phyloP scores from a whole-genome alignment of 257 asterid species.

The Capsicum baccatum region DNA sequence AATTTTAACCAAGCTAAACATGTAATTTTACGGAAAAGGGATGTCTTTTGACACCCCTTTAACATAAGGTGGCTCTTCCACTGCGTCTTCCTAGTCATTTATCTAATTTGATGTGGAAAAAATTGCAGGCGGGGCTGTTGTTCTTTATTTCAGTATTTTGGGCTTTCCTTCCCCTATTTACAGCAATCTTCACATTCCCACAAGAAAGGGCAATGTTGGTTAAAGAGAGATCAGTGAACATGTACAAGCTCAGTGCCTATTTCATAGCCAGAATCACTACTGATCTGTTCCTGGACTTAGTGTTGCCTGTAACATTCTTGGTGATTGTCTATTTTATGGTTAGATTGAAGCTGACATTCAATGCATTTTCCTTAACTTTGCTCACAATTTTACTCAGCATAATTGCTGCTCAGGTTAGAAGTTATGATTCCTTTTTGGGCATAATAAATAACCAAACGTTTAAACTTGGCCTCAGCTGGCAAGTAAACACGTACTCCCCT shows the following conservation, averaged over 20 bases:
- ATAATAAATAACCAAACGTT: too few relatives aligned
- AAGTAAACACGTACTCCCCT: too few relatives aligned
- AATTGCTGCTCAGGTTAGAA: conserved; percentile 52
- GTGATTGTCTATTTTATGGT: conserved; percentile 51
- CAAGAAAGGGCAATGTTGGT: conserved; percentile 52
- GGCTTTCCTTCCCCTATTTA: conserved; percentile 47
- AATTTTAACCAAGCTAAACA: too few relatives aligned
- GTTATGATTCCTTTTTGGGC: too few relatives aligned
- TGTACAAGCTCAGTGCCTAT: conserved; percentile 57
- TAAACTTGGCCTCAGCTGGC: too few relatives aligned
- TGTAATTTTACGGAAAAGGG: too few relatives aligned
- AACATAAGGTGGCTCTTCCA: too few relatives aligned
- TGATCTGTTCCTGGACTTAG: conserved; percentile 49
- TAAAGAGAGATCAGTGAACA: conserved; percentile 58
- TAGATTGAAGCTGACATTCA: conserved; percentile 41
- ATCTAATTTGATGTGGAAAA: conserved; percentile 1
- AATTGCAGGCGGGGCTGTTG: conserved; percentile 55
- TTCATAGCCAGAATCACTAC: conserved; percentile 47
- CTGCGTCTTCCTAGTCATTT: not conserved
- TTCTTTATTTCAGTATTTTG: conserved; percentile 56
- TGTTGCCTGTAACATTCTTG: conserved; percentile 47
- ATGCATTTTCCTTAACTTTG: conserved; percentile 45
- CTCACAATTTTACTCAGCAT: conserved; percentile 47
- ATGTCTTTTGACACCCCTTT: too few relatives aligned
- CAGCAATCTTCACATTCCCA: conserved; percentile 53